Conservation (phyloP, 2,329 filamentous ascomycete species). For the Exophiala bonariae region DNA sequence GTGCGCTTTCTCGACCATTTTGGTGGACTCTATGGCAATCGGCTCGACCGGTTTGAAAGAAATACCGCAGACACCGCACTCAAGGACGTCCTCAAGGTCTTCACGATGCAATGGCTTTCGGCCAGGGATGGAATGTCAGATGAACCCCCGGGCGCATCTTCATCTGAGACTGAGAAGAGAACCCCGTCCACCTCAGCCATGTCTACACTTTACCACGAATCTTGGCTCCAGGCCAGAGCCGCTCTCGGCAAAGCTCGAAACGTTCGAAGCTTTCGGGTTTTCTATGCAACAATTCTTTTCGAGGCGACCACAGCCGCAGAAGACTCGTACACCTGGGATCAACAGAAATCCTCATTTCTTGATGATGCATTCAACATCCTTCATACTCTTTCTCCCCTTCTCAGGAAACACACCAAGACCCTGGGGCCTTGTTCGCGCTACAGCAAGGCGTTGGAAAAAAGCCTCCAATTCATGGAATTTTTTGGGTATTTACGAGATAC, state of each 20-base stretch:
- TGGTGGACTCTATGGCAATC: constrained; percentile 8
- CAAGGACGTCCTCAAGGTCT: constrained; percentile 4
- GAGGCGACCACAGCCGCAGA: constrained; percentile 2
- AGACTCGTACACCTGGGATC: not conserved
- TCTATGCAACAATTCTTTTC: constrained; percentile 9
- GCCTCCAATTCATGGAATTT: too few species aligned
- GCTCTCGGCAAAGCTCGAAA: constrained; percentile 1
- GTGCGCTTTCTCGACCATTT: constrained; percentile 11
- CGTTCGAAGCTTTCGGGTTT: constrained; percentile 1
- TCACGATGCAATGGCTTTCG: constrained; percentile 4
- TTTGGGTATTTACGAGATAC: too few species aligned
- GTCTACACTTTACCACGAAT: too few species aligned
- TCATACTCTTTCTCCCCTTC: too few species aligned
- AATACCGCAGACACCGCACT: constrained; percentile 2
- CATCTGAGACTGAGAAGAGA: too few species aligned
- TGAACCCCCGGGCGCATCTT: not conserved
- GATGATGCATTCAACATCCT: constrained; percentile 8
- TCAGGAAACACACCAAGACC: too few species aligned
- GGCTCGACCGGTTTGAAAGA: constrained; percentile 1
- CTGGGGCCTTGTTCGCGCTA: too few species aligned
- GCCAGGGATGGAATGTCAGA: not conserved
- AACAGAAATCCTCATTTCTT: constrained; percentile 4
- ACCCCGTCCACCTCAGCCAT: not conserved
- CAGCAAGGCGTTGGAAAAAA: too few species aligned
- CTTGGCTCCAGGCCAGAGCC: constrained; percentile 7